Conservation (phyloP, 805 yeast species). For the Ogataea zsoltii region DNA sequence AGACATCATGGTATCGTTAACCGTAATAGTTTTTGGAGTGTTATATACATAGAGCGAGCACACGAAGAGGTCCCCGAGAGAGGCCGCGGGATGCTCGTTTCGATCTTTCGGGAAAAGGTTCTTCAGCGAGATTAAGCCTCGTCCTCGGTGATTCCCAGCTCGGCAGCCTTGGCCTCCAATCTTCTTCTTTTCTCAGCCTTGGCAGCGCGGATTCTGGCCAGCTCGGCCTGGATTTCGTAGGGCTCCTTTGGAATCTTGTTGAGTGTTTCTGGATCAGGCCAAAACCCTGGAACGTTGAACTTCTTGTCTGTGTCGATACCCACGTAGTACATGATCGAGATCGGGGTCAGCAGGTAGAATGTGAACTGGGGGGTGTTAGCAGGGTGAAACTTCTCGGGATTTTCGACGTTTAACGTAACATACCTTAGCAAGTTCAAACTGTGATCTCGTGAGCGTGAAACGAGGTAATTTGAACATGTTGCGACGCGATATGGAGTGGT, state of each 20-base stretch:
- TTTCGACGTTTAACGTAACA: too few species aligned
- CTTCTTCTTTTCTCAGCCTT: constrained; percentile 70
- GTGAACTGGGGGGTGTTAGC: constrained; percentile 53
- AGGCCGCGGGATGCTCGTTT: too few species aligned
- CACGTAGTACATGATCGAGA: constrained; percentile 88
- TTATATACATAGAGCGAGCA: too few species aligned
- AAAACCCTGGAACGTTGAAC: constrained; percentile 88
- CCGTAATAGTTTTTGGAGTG: too few species aligned
- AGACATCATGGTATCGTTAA: background rate
- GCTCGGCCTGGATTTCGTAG: constrained; percentile 85
- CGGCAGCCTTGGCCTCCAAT: constrained; percentile 69
- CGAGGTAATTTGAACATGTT: constrained; percentile 23
- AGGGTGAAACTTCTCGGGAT: too few species aligned
- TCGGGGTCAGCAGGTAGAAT: constrained; percentile 82
- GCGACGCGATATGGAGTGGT: background rate
- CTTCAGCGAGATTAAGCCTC: too few species aligned
- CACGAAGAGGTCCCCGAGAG: too few species aligned
- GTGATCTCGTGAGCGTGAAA: constrained; percentile 44
- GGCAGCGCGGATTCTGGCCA: constrained; percentile 82
- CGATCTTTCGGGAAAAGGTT: too few species aligned
- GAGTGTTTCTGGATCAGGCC: constrained; percentile 94
- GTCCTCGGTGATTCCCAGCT: constrained; percentile 62
- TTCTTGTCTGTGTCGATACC: constrained; percentile 89
- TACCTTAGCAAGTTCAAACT: constrained; percentile 53
- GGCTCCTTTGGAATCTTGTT: constrained; percentile 93